A percentile compares a stretch with the other conserved stretches of the same genome.
phyloP scores from a whole-genome alignment of 176 grass and related monocot species.

The Triticum aestivum region DNA sequence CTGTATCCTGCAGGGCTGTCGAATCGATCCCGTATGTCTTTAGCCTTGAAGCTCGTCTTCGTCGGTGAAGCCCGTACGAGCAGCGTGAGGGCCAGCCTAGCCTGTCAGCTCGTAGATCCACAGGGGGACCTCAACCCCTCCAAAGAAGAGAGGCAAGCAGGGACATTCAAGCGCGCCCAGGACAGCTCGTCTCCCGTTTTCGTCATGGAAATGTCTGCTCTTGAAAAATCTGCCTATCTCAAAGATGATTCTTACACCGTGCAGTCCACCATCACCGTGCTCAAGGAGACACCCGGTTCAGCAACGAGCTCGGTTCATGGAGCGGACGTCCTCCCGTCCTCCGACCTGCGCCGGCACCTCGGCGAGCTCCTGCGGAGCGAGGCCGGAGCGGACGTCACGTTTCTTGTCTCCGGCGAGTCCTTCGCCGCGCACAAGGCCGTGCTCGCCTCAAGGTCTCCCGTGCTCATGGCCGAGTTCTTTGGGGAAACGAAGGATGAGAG shows the following conservation, averaged over 20 bases:
- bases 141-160: not conserved
- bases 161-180: not conserved
- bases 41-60: not conserved
- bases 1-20: not conserved
- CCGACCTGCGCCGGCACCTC: not conserved
- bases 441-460: not conserved
- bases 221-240: not conserved
- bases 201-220: not conserved
- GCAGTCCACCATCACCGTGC: not conserved
- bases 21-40: not conserved
- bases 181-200: not conserved
- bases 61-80: not conserved
- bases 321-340: not conserved
- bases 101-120: not conserved
- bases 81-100: not conserved
- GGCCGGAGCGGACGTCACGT: no score
- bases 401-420: not conserved
- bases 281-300: not conserved
- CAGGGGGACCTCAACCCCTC: not conserved
- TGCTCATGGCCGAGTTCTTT: not conserved
- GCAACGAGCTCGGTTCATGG: not conserved
- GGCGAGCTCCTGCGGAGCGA: no score
- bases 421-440: constrained; percentile 19
- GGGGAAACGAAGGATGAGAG: not conserved
- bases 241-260: not conserved